Base-by-base conservation (phyloP, 179 eudicot species). In the Heliamphora pulchella region DNA sequence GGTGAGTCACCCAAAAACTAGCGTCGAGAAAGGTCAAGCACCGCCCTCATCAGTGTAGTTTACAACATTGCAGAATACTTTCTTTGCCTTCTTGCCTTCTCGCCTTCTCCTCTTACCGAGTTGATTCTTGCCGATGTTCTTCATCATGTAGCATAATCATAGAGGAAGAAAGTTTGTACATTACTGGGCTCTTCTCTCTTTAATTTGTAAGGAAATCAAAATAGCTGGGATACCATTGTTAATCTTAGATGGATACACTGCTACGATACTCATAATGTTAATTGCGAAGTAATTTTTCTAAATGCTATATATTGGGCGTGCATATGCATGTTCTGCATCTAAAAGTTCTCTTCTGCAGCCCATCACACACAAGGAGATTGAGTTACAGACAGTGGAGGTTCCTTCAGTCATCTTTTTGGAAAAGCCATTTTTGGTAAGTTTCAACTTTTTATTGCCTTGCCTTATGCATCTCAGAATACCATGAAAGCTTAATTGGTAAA, bases 281-380 rank as follows among this genome's bases (percentile, higher is more conserved):
- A 31, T 31, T 31, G 31, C 31, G 50, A 68, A 68, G 54, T 70
- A 17, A 47, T 47, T 70, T 70, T 14, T 1, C n/a, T 67, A 20
- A 43, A 43, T 17, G 43, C 11, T 44, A 4, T 17, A 15, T 46
- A n/a, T 17, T 70, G 9, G 54, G 7, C 54, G 22, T 15, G 64
- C 15, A 17, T n/a, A 6, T 68, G 53, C 65, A 53, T 17, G 46
- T 73, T 62, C 20, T 18, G 57, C 73, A 58, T 79, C 66, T 80
- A 67, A 80, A 80, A 61, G 8, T 58, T 53, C 72, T 85, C 68
- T 73, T 80, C 75, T 85, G 82, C 95, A 96, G 99, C 98, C 98
- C 80, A 87, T 91, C 80, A 73, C 90, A 81, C 92, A 83, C 79
- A 96, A 91, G 84, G 99, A 94, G 70, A 88, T 96, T 80, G 96